Conservation (phyloP, 2,329 filamentous ascomycete genomes). For the Gyromitra esculenta region DNA sequence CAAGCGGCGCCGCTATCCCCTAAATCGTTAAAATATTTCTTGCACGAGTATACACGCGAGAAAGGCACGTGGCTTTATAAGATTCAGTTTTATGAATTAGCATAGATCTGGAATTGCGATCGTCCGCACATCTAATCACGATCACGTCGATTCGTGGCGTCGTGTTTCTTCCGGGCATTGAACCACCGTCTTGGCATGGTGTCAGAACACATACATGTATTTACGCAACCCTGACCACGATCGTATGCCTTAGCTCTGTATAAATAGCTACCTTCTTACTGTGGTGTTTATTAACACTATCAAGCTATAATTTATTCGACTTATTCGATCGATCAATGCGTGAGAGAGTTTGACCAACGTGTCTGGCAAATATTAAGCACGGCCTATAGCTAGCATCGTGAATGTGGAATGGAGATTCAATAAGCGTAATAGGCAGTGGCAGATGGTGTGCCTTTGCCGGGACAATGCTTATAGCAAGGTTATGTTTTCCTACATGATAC, state of each 20-base stretch:
- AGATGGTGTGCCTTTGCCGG: not conserved
- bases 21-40: not conserved
- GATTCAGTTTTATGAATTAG: not conserved
- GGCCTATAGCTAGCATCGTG: not conserved
- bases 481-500: not conserved
- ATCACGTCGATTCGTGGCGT: conserved; percentile 6
- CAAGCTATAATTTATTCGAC: not conserved
- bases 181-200: conserved; percentile 1
- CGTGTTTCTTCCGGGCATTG: not conserved
- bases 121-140: not conserved
- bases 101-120: not conserved
- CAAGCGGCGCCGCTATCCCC: not conserved
- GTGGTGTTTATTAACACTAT: not conserved
- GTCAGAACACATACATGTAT: not conserved
- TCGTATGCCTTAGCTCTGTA: not conserved
- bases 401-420: not conserved
- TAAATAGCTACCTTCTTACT: not conserved
- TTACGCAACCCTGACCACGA: not conserved
- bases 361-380: not conserved
- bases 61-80: not conserved
- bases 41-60: not conserved
- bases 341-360: not conserved
- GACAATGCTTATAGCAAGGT: not conserved
- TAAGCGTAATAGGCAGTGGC: not conserved
- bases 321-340: not conserved